Evolutionary conservation across 1,284 basidiomycete species (phyloP).

Genomic region (Cronartium quercuum): DNA sequence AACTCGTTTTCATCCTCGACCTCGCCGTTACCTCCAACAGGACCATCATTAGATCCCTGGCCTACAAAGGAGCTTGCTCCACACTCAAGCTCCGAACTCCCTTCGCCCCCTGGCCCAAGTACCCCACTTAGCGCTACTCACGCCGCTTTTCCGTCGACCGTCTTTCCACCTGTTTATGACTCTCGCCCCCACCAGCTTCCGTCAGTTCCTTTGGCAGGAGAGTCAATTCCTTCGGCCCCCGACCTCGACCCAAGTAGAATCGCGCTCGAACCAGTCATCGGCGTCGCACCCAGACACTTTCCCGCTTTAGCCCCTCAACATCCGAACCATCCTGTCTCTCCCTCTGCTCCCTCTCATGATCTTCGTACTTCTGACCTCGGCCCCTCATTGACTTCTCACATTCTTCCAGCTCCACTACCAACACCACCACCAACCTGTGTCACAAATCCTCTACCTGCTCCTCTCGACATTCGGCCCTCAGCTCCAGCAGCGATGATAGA

Average conservation of each 20-base stretch:
- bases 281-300: slow-evolving; percentile 41
- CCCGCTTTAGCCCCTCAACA: slow-evolving; percentile 39
- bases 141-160: slow-evolving; percentile 23
- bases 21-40: slow-evolving; percentile 32
- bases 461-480: slow-evolving; percentile 43
- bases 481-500: slow-evolving; percentile 52
- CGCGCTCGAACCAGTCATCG: slow-evolving; percentile 39
- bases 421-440: slow-evolving; percentile 38
- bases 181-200: slow-evolving; percentile 23
- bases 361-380: slow-evolving; percentile 7
- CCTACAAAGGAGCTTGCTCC: slow-evolving; percentile 10
- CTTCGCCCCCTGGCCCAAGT: background rate
- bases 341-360: slow-evolving; percentile 39
- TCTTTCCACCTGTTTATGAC: slow-evolving; percentile 14
- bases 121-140: slow-evolving; percentile 21
- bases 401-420: slow-evolving; percentile 43
- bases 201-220: slow-evolving; percentile 2
- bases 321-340: slow-evolving; percentile 39
- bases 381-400: slow-evolving; percentile 16
- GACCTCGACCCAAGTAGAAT: slow-evolving; percentile 9
- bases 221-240: slow-evolving; percentile 4
- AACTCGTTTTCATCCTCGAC: slow-evolving; percentile 23
- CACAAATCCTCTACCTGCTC: slow-evolving; percentile 43
- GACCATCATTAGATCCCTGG: slow-evolving; percentile 7
- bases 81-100: slow-evolving; percentile 4